Base-by-base conservation (phyloP, 78 protist genomes). In the Salpingoeca rosetta region DNA sequence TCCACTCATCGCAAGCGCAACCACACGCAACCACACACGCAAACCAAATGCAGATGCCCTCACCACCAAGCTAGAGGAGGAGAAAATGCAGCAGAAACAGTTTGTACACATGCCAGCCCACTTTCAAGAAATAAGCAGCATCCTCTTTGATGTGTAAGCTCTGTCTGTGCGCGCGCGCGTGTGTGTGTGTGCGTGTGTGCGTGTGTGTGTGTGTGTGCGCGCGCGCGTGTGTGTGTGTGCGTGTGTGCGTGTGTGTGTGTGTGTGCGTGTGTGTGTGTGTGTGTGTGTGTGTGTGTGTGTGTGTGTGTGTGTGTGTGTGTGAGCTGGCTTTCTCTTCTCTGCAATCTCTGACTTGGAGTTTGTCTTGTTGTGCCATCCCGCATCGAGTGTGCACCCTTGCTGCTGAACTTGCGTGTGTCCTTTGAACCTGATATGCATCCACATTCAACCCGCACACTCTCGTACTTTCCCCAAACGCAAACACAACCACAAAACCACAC, bases 201-300 rank as follows among this genome's bases (percentile, higher is more conserved):
- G n/a, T 3, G 43, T 3, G 10, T 80, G 83, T 3, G 10, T 26
- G 39, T 10, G 39, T 24, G 35, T 10, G 44, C 83, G 12, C 31
- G 12, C 83, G 17, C 36, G 2, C 36, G n/a, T 10, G n/a, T 26
- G 43, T 24, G 7, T 41, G 24, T 12, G 24, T 11, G 56, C 42
- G 27, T 10, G 24, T 24, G 36, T 3, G 25, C 3, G 56, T 36
- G 12, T 27, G 3, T 12, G 24, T 35, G 56, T 22, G 39, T 41
- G 36, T 35, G 44, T 12, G 31, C 41, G 25, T 41, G 44, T 36
- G 42, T 25, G 83, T 80, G 56, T 80, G 83, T 80, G 83, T 80
- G 83, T 80, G 83, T 80, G 83, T 80, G 83, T 44, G 56, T 44
- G 83, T 80, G 56, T 11, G 83, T 80, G 81, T 37, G 81, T 77